phyloP scores from a whole-genome alignment of 2,329 filamentous ascomycete species.

The Mollisia scopiformis region DNA sequence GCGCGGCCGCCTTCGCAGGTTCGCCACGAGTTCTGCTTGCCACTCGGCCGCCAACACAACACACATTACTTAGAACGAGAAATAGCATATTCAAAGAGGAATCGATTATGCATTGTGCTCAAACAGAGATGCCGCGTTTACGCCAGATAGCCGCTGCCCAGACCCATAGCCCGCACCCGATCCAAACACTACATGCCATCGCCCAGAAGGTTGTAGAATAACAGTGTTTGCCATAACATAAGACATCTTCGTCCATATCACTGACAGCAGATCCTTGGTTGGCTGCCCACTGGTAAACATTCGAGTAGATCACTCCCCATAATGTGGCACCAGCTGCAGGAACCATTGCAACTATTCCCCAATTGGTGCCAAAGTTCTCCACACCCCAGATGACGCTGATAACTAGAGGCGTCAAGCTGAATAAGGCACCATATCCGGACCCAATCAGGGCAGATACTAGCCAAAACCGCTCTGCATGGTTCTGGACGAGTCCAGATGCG shows the following conservation, averaged over 20 bases:
- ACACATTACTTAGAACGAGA: background rate
- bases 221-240: conserved; percentile 83
- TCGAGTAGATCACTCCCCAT: conserved; percentile 89
- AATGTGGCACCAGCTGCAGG: conserved; percentile 86
- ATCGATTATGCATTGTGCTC: background rate
- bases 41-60: background rate
- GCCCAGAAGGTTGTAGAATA: conserved; percentile 86
- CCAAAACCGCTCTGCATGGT: conserved; percentile 80
- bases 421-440: conserved; percentile 89
- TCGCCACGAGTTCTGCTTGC: background rate
- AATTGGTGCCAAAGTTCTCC: conserved; percentile 98
- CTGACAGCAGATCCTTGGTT: conserved; percentile 42
- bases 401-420: conserved; percentile 87
- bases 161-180: conserved; percentile 72
- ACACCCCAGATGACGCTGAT: conserved; percentile 98
- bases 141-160: conserved; percentile 41
- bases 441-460: conserved; percentile 83
- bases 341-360: conserved; percentile 91
- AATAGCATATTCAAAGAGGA: background rate
- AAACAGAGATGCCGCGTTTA: background rate
- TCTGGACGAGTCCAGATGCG: conserved; percentile 74
- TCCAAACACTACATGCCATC: conserved; percentile 78
- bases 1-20: too few species aligned
- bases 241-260: conserved; percentile 47
- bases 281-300: conserved; percentile 73